Conservation (phyloP, 177 flowering plant genomes). For the Vitis hybrid region DNA sequence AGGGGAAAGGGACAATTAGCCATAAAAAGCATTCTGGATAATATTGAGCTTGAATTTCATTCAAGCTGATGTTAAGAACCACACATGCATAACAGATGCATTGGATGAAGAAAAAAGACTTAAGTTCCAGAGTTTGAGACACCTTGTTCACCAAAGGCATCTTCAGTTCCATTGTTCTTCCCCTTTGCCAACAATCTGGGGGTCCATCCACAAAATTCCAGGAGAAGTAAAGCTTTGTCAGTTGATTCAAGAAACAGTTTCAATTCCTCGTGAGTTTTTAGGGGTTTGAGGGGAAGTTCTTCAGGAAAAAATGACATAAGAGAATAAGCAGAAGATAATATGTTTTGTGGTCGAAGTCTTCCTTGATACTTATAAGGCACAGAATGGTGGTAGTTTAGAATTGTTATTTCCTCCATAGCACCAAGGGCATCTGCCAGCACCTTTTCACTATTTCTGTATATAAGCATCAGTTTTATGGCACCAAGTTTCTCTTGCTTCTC, state of each 20-base stretch:
- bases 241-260: constrained; percentile 58
- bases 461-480: constrained; percentile 55
- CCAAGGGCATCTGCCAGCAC: constrained; percentile 68
- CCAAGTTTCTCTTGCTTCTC: constrained; percentile 34
- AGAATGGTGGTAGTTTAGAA: constrained; percentile 63
- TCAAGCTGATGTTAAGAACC: not conserved
- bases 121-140: constrained; percentile 16
- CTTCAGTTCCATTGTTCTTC: constrained; percentile 32
- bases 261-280: constrained; percentile 51
- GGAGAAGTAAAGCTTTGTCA: constrained; percentile 72
- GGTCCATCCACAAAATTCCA: constrained; percentile 93
- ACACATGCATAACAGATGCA: not conserved
- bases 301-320: constrained; percentile 46
- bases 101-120: not conserved
- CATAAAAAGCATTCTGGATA: not conserved
- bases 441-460: constrained; percentile 60
- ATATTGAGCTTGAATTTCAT: not conserved
- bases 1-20: not conserved
- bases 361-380: constrained; percentile 73
- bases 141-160: constrained; percentile 25
- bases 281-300: constrained; percentile 57
- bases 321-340: constrained; percentile 55
- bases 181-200: constrained; percentile 38
- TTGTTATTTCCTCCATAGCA: constrained; percentile 51
- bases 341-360: constrained; percentile 49